A percentile compares a stretch with the other conserved stretches of the same genome.
Conservation (phyloP, 139 green algal species). For the Bryopsis sp. region DNA sequence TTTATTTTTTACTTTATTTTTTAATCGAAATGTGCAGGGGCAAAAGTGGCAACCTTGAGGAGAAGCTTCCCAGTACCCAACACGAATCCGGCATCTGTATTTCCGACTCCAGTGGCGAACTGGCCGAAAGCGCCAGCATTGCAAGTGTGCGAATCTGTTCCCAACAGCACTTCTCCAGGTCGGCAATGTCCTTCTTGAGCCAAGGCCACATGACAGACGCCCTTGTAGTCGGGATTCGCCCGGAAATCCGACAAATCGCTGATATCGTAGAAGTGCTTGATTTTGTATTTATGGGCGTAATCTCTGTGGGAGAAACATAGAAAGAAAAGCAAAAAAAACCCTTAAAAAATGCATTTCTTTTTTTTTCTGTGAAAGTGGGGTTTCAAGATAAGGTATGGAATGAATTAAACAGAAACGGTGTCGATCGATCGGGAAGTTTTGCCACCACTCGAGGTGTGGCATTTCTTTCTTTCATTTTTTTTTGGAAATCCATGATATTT, state of each 20-base stretch:
- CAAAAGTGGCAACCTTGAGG: slow-evolving; percentile 63
- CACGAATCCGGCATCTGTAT: slow-evolving; percentile 93
- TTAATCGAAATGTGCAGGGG: neutral
- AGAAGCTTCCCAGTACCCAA: slow-evolving; percentile 94
- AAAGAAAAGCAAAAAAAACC: too few relatives aligned
- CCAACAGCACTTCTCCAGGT: slow-evolving; percentile 88
- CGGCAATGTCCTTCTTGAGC: slow-evolving; percentile 85
- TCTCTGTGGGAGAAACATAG: slow-evolving; percentile 39
- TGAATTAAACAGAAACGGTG: too few relatives aligned
- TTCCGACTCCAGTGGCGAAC: slow-evolving; percentile 91
- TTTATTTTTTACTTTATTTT: neutral
- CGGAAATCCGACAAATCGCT: slow-evolving; percentile 77
- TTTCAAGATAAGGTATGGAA: too few relatives aligned
- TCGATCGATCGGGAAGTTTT: too few relatives aligned
- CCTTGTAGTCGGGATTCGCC: slow-evolving; percentile 96
- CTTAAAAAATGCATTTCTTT: too few relatives aligned
- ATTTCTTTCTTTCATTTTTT: too few relatives aligned
- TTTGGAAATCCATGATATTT: too few relatives aligned
- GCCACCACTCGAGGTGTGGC: too few relatives aligned
- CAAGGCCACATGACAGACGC: slow-evolving; percentile 87
- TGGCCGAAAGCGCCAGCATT: slow-evolving; percentile 93
- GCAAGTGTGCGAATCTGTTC: slow-evolving; percentile 96
- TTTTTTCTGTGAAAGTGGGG: too few relatives aligned
- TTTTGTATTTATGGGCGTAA: slow-evolving; percentile 74
- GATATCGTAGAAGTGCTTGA: slow-evolving; percentile 99